Base-by-base conservation (phyloP, 495 filamentous ascomycete genomes). In the Podospora tetraspora region DNA sequence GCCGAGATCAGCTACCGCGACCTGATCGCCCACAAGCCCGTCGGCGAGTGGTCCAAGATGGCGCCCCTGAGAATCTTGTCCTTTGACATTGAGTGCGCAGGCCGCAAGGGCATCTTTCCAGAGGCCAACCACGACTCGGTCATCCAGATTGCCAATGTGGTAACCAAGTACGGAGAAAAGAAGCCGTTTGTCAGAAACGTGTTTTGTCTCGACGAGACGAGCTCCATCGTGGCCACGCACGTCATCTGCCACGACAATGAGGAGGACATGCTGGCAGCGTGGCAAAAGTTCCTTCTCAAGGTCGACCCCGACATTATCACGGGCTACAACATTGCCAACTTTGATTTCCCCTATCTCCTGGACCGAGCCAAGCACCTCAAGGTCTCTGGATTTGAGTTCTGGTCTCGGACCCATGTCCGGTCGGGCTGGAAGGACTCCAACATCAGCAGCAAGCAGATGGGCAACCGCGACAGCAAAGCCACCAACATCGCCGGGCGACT, bases 71-170 rank as follows among this genome's bases (percentile, higher is more conserved):
- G 95, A 52, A 88, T 97, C 63, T 79, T 99, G 16, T 97, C 94
- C 3, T 97, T 99, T 70, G 95, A 99, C 87, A 99, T 99, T 71
- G 95, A 99, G 77, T 99, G 95, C 76, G 96, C 95, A 68, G 95
- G 95, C 27, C 91, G 95, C 70, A 97, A 97, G 78, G 95, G 95
- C 56, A 89, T 99, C 75, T 99, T 99, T 76, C 95, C 95, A 4
- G 94, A 98, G 79, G 86, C 96, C 23, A 84, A 93, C 68, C 79
- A 91, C 27, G 95, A 99, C 76, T 92, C 94, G 0, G 94, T 99
- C 64, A 99, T 99, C 69, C 95, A 99, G 76, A 99, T 99, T 68
- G 95, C 96, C 37, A 98, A 97, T 73, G 86, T 97, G n/a, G 93
- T 99, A 16, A 98, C 95, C 30, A 85, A 91, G 73, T 97, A 97